phyloP scores from a whole-genome alignment of 2,329 filamentous ascomycete species.

The Nigrograna mackinnonii region DNA sequence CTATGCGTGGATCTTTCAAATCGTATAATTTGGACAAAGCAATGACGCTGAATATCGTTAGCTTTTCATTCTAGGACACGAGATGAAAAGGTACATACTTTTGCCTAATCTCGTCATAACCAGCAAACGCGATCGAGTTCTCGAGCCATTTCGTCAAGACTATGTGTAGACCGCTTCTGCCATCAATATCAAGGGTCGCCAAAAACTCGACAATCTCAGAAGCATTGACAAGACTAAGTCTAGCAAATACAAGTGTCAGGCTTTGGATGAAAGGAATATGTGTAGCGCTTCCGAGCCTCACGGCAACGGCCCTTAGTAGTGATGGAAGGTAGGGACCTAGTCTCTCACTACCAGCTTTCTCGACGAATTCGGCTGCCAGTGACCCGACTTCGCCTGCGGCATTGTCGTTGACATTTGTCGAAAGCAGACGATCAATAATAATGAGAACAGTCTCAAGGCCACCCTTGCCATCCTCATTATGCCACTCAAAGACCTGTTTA shows the following conservation, averaged over 20 bases:
- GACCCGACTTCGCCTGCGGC: slow-evolving; percentile 95
- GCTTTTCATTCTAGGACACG: slow-evolving; percentile 2
- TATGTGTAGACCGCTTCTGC: slow-evolving; percentile 81
- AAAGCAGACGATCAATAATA: slow-evolving; percentile 89
- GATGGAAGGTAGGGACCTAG: slow-evolving; percentile 89
- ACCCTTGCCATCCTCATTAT: slow-evolving; percentile 74
- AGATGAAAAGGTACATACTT: slow-evolving; percentile 65
- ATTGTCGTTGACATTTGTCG: slow-evolving; percentile 84
- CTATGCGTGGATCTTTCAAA: slow-evolving; percentile 78
- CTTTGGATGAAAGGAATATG: slow-evolving; percentile 93
- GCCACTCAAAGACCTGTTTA: slow-evolving; percentile 86
- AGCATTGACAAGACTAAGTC: slow-evolving; percentile 81
- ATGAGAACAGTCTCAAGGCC: slow-evolving; percentile 87
- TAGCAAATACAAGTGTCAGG: slow-evolving; percentile 91
- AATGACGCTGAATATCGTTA: slow-evolving; percentile 67
- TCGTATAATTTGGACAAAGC: slow-evolving; percentile 90
- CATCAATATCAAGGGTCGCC: slow-evolving; percentile 77
- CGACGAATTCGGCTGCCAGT: slow-evolving; percentile 89
- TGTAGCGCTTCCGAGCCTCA: slow-evolving; percentile 78
- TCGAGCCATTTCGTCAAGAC: slow-evolving; percentile 96
- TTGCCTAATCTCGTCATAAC: slow-evolving; percentile 95
- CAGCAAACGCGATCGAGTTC: slow-evolving; percentile 96
- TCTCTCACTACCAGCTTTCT: slow-evolving; percentile 89
- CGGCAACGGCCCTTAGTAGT: slow-evolving; percentile 85
- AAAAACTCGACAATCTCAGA: slow-evolving; percentile 92